These are phyloP conservation scores for Aureobasidium sp. DNA, from an alignment of 2,329 filamentous ascomycete genomes.

Conservation along the genomic window DNA sequence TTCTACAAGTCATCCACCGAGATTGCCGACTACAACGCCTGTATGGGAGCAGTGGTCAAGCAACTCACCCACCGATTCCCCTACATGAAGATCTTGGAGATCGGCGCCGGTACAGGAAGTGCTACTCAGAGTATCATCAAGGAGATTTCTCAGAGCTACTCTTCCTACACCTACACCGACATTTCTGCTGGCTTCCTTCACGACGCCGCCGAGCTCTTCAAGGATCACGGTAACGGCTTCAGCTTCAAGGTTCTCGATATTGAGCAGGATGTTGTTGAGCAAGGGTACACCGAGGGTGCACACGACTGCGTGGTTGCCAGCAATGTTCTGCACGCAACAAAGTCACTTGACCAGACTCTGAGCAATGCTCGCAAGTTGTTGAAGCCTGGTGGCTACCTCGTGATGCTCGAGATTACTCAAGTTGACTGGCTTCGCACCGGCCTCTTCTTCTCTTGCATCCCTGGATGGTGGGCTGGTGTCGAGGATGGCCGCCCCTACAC, in stretches of 20 bases:
- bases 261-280: constrained; percentile 32
- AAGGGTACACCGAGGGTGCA: constrained; percentile 35
- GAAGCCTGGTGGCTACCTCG: constrained; percentile 22
- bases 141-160: constrained; percentile 25
- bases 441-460: constrained; percentile 26
- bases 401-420: constrained; percentile 24
- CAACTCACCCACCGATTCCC: constrained; percentile 35
- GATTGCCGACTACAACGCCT: background rate
- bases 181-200: constrained; percentile 33
- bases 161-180: constrained; percentile 41
- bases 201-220: background rate
- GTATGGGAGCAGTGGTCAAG: constrained; percentile 17
- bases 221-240: background rate
- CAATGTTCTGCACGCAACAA: constrained; percentile 23
- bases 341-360: constrained; percentile 18
- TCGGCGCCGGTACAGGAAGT: constrained; percentile 39
- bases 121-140: constrained; percentile 32
- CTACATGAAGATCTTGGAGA: constrained; percentile 37
- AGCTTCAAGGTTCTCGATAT: constrained; percentile 10
- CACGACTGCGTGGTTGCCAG: constrained; percentile 25
- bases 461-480: constrained; percentile 30
- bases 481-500: constrained; percentile 21
- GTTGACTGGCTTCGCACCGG: constrained; percentile 20
- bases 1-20: constrained; percentile 24
- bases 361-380: constrained; percentile 21